Conservation (phyloP, 83 land plant species). For the Diphasiastrum complanatum region DNA sequence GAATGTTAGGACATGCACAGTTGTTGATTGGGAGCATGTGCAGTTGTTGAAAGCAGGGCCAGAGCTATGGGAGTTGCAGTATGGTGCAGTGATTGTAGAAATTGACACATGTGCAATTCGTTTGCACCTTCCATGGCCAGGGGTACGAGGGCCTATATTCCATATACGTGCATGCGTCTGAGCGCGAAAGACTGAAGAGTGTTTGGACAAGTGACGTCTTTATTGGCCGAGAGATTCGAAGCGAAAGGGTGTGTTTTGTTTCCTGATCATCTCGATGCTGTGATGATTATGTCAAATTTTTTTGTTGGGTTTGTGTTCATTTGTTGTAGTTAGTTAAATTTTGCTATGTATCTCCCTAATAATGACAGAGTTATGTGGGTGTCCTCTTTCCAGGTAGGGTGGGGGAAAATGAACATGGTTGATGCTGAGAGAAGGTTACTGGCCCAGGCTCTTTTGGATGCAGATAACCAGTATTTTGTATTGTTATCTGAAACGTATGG, state of each 20-base stretch:
- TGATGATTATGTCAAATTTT: too few species aligned
- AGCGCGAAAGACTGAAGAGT: constrained; percentile 15
- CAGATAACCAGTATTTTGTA: constrained; percentile 75
- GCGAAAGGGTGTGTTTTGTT: constrained; percentile 3
- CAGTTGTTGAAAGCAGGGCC: constrained; percentile 21
- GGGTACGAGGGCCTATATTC: constrained; percentile 19
- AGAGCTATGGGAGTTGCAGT: constrained; percentile 17
- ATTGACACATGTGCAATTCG: too few species aligned
- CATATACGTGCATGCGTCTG: constrained; percentile 22
- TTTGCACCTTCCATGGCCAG: too few species aligned
- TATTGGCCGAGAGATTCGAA: constrained; percentile 15
- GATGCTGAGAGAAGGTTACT: constrained; percentile 89
- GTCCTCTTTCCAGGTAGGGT: constrained; percentile 48
- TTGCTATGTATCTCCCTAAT: neutral
- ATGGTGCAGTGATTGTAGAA: constrained; percentile 20
- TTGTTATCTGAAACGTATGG: constrained; percentile 79
- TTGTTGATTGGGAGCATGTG: constrained; percentile 16
- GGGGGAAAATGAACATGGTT: constrained; percentile 87
- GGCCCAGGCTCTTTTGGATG: constrained; percentile 65
- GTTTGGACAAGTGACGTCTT: constrained; percentile 14
- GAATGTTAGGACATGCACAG: constrained; percentile 17
- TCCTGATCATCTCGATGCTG: too few species aligned
- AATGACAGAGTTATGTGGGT: neutral
- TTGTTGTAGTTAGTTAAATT: neutral
- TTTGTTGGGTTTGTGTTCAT: neutral